A percentile compares a stretch with the other conserved stretches of the same genome.
phyloP scores from a whole-genome alignment of 1,139 yeast genomes.

The Saccharomycopsis crataegensis region DNA sequence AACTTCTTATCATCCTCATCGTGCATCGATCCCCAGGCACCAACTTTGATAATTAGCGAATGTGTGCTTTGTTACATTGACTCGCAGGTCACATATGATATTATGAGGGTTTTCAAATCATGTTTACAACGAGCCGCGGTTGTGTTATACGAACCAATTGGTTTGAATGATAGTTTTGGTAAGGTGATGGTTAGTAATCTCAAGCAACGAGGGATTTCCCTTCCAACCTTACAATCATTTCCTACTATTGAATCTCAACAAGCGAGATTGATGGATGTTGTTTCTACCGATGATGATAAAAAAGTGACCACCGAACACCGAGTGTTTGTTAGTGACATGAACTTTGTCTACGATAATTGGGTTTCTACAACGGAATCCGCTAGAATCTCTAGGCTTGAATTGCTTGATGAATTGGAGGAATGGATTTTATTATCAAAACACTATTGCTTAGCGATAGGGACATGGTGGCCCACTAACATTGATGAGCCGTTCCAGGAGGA shows the following conservation, averaged over 20 bases:
- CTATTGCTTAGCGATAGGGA: constrained; percentile 50
- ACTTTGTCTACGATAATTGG: constrained; percentile 55
- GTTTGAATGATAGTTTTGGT: constrained; percentile 72
- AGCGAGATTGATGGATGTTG: constrained; percentile 28
- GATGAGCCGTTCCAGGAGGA: neutral
- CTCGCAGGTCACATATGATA: constrained; percentile 45
- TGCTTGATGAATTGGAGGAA: constrained; percentile 89
- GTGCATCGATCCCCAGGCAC: constrained; percentile 34
- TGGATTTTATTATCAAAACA: constrained; percentile 65
- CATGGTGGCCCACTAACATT: constrained; percentile 25
- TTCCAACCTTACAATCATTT: constrained; percentile 52
- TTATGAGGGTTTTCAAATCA: constrained; percentile 33
- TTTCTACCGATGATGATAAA: constrained; percentile 17
- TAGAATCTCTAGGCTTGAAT: constrained; percentile 58
- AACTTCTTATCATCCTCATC: neutral
- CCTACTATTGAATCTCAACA: constrained; percentile 43
- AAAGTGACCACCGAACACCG: constrained; percentile 19
- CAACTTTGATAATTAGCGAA: constrained; percentile 77
- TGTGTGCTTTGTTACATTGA: constrained; percentile 82
- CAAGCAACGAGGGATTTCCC: constrained; percentile 59
- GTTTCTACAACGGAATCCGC: constrained; percentile 38
- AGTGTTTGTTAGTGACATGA: constrained; percentile 46
- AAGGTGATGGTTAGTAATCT: constrained; percentile 73
- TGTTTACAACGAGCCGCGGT: constrained; percentile 32
- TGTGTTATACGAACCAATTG: constrained; percentile 80